Evolutionary conservation across 257 asterid species (phyloP).

Genomic region (Cynanchum wilfordii): DNA sequence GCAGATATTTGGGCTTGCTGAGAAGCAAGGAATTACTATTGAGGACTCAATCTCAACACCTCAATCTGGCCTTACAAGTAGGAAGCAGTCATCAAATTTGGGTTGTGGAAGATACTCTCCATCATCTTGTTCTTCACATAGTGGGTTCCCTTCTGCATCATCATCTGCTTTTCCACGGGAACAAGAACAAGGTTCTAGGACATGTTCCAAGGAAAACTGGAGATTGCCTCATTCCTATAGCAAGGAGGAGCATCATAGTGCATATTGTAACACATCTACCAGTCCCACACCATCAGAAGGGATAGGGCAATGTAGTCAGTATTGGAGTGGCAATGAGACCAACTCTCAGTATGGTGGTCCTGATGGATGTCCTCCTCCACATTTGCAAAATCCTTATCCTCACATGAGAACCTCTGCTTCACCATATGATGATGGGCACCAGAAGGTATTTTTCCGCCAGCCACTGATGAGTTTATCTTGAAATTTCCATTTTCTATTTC

Average conservation of each 20-base stretch:
- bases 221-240: slow-evolving; percentile 32
- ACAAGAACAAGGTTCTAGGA: slow-evolving; percentile 33
- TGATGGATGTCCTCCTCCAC: slow-evolving; percentile 27
- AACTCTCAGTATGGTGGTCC: slow-evolving; percentile 26
- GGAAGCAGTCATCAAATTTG: slow-evolving; percentile 31
- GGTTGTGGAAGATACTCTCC: slow-evolving; percentile 24
- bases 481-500: background rate
- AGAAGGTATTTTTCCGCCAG: slow-evolving; percentile 23
- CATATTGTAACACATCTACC: slow-evolving; percentile 43
- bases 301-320: slow-evolving; percentile 23
- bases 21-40: slow-evolving; percentile 57
- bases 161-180: slow-evolving; percentile 43
- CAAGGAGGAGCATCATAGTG: slow-evolving; percentile 50
- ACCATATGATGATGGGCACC: slow-evolving; percentile 34
- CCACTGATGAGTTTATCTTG: background rate
- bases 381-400: slow-evolving; percentile 33
- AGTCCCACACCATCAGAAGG: slow-evolving; percentile 38
- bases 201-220: slow-evolving; percentile 33
- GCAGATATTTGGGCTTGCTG: slow-evolving; percentile 60
- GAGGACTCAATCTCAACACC: slow-evolving; percentile 50
- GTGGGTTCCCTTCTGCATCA: slow-evolving; percentile 24
- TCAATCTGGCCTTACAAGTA: slow-evolving; percentile 37
- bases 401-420: slow-evolving; percentile 33
- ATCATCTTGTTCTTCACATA: slow-evolving; percentile 27
- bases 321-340: slow-evolving; percentile 35